Evolutionary conservation across 345 rosid genomes (phyloP).

Genomic region (Hirschfeldia incana): DNA sequence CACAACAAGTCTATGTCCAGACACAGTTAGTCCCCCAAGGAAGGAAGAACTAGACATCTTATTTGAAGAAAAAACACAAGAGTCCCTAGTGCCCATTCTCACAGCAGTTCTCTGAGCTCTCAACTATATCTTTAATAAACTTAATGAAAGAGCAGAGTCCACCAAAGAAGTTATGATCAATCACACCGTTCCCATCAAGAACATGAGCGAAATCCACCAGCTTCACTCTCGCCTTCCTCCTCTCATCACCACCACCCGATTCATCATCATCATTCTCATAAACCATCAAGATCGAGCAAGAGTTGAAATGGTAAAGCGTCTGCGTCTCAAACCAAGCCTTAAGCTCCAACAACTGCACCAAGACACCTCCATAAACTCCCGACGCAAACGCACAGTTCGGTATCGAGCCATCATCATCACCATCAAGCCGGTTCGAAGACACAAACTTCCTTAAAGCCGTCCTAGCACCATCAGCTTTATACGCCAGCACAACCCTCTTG

Average conservation of each 20-base stretch:
- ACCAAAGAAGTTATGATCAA: conserved; percentile 91
- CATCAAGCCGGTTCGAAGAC: conserved; percentile 48
- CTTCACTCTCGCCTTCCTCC: conserved; percentile 39
- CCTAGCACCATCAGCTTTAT: conserved; percentile 50
- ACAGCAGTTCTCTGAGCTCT: neutral
- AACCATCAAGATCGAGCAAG: neutral
- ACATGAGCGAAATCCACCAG: conserved; percentile 96
- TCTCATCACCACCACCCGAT: conserved; percentile 35
- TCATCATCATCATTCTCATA: conserved; percentile 24
- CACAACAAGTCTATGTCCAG: conserved; percentile 7
- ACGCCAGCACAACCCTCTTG: conserved; percentile 49
- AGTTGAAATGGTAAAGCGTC: neutral
- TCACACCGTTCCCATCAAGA: conserved; percentile 63
- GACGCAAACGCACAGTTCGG: conserved; percentile 65
- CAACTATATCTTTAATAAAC: neutral
- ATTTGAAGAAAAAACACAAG: neutral
- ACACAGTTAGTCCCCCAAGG: conserved; percentile 8
- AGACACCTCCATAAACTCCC: conserved; percentile 22
- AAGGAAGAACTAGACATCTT: conserved; percentile 16
- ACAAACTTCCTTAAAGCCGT: conserved; percentile 73
- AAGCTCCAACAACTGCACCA: neutral
- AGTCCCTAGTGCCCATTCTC: conserved; percentile 24
- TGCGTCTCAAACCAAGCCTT: neutral
- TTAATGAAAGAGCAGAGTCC: conserved; percentile 89
- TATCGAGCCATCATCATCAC: conserved; percentile 7